phyloP scores from a whole-genome alignment of 2,329 filamentous ascomycete species.

The Mycosphaerella arachidis region DNA sequence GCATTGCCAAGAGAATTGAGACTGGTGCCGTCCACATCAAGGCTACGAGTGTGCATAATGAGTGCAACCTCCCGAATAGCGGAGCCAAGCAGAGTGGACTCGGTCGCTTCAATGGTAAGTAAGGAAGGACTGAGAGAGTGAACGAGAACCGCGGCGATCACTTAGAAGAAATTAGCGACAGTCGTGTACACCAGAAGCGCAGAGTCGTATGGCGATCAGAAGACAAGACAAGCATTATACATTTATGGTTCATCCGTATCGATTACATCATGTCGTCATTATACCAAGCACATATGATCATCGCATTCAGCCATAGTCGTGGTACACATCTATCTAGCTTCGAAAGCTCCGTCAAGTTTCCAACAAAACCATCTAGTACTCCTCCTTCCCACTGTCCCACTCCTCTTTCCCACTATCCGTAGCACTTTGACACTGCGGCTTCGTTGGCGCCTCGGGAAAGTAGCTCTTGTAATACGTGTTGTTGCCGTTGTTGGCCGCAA shows the following conservation, averaged over 20 bases:
- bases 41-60: constrained; percentile 46
- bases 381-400: no score
- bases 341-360: no score
- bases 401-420: no score
- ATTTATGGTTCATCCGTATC: no score
- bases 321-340: no score
- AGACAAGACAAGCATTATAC: no score
- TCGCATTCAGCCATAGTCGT: no score
- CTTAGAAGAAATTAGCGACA: constrained; percentile 20
- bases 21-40: constrained; percentile 55
- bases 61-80: constrained; percentile 43
- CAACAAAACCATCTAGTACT: no score
- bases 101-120: constrained; percentile 44
- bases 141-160: constrained; percentile 33
- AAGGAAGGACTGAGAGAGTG: constrained; percentile 45
- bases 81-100: constrained; percentile 46
- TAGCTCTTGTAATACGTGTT: constrained; percentile 37
- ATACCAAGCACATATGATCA: no score
- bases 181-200: not conserved
- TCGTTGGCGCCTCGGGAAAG: constrained; percentile 27
- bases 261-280: no score
- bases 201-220: no score
- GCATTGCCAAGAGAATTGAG: constrained; percentile 46
- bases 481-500: constrained; percentile 30
- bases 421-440: constrained; percentile 5